These are phyloP conservation scores for Leptodermis oblonga DNA, from an alignment of 257 asterid species.

Conservation along the genomic window DNA sequence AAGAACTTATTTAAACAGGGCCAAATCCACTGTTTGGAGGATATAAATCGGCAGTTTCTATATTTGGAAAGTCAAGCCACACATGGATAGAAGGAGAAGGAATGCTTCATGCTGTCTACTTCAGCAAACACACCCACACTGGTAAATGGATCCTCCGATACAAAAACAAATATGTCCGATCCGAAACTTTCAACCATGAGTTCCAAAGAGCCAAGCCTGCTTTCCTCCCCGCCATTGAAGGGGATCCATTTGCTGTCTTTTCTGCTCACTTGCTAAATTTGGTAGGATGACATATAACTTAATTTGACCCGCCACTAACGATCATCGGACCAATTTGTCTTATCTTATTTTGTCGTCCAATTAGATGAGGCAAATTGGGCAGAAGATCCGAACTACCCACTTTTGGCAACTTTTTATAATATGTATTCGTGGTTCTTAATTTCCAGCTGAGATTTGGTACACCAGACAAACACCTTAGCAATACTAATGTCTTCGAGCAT, in stretches of 20 bases:
- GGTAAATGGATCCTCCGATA: constrained; percentile 26
- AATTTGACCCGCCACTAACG: too few species aligned
- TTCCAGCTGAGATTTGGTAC: constrained; percentile 59
- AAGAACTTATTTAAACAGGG: too few species aligned
- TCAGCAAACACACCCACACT: constrained; percentile 9
- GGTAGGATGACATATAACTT: constrained; percentile 12
- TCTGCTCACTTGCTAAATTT: constrained; percentile 45
- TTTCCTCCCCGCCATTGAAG: constrained; percentile 46
- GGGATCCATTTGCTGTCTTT: constrained; percentile 44
- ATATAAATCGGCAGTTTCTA: constrained; percentile 31
- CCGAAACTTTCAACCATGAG: constrained; percentile 31
- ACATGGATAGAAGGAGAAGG: constrained; percentile 54
- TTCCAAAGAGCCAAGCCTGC: constrained; percentile 29
- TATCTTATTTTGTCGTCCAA: too few species aligned
- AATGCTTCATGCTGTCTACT: constrained; percentile 46
- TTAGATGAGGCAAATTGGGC: too few species aligned
- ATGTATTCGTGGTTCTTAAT: not conserved
- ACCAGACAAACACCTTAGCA: constrained; percentile 46
- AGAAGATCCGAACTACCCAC: too few species aligned
- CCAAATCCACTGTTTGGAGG: constrained; percentile 51
- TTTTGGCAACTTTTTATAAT: too few species aligned
- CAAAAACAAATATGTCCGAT: constrained; percentile 30
- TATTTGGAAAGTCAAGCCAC: constrained; percentile 38
- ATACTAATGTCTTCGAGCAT: constrained; percentile 62
- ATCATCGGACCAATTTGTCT: too few species aligned